phyloP scores from a whole-genome alignment of 2,329 filamentous ascomycete genomes.

The Paramyrothecium sp. region DNA sequence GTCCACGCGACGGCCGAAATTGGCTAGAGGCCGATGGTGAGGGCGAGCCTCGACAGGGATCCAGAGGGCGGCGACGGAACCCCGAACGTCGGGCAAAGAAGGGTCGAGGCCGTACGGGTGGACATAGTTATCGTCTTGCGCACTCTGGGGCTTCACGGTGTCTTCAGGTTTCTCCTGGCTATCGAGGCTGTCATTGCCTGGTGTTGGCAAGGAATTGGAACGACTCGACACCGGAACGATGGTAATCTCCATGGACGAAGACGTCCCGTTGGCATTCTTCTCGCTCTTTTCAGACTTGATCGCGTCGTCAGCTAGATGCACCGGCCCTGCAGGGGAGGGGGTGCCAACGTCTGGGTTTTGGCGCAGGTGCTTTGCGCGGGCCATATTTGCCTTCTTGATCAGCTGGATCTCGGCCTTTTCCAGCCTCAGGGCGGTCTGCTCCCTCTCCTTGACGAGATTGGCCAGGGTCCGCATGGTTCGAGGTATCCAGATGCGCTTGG shows the following conservation, averaged over 20 bases:
- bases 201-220: neutral
- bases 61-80: constrained; percentile 69
- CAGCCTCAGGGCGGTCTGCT: constrained; percentile 76
- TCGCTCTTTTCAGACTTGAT: neutral
- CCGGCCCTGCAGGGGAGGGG: neutral
- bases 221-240: too few species aligned
- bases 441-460: constrained; percentile 77
- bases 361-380: constrained; percentile 55
- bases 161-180: constrained; percentile 1
- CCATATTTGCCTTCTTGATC: constrained; percentile 74
- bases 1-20: constrained; percentile 86
- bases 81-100: constrained; percentile 37
- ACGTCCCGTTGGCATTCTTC: neutral
- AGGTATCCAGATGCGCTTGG: constrained; percentile 82
- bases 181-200: neutral
- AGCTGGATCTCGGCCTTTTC: constrained; percentile 86
- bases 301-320: neutral
- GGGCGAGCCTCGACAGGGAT: constrained; percentile 72
- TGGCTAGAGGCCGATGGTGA: constrained; percentile 64
- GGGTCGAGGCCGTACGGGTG: constrained; percentile 34
- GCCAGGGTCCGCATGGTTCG: constrained; percentile 76
- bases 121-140: constrained; percentile 29
- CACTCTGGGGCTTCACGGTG: constrained; percentile 3
- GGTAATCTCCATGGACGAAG: neutral
- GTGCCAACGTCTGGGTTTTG: constrained; percentile 1